A percentile compares a stretch with the other conserved stretches of the same genome.
Evolutionary conservation across 2,329 filamentous ascomycete species (phyloP).

Genomic region (Talaromyces piceae): DNA sequence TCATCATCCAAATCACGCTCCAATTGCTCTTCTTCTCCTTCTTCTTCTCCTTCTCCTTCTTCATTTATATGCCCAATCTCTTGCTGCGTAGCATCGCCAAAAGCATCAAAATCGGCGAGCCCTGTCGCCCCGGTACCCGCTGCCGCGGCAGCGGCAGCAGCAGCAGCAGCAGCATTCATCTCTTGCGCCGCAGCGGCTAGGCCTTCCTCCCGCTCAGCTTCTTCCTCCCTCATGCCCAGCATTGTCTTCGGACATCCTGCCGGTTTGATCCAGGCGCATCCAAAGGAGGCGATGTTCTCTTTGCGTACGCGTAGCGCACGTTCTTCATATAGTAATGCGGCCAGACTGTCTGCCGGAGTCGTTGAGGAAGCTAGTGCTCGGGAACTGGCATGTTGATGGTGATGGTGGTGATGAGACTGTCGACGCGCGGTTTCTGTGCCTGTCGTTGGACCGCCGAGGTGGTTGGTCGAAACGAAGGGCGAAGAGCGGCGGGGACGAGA

Average conservation of each 20-base stretch:
- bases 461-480: not conserved
- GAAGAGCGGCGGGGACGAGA: conserved; percentile 43
- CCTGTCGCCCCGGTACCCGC: not conserved
- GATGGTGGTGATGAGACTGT: not conserved
- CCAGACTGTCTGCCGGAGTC: conserved; percentile 56
- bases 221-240: conserved; percentile 83
- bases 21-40: conserved; percentile 29
- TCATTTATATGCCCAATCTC: not conserved
- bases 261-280: conserved; percentile 82
- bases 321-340: conserved; percentile 69
- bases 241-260: conserved; percentile 84
- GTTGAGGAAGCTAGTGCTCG: conserved; percentile 33
- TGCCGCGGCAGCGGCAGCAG: conserved; percentile 35
- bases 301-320: conserved; percentile 67
- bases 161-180: conserved; percentile 60
- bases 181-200: conserved; percentile 67
- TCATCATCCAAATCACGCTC: conserved; percentile 41
- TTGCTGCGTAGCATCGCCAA: conserved; percentile 47
- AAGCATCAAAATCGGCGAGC: conserved; percentile 54
- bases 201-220: conserved; percentile 79
- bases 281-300: conserved; percentile 76
- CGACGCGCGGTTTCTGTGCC: not conserved
- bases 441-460: not conserved
- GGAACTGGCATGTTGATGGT: conserved; percentile 17
- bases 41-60: conserved; percentile 42